Evolutionary conservation across 345 rosid species (phyloP).

Genomic region (Boechera divaricarpa): DNA sequence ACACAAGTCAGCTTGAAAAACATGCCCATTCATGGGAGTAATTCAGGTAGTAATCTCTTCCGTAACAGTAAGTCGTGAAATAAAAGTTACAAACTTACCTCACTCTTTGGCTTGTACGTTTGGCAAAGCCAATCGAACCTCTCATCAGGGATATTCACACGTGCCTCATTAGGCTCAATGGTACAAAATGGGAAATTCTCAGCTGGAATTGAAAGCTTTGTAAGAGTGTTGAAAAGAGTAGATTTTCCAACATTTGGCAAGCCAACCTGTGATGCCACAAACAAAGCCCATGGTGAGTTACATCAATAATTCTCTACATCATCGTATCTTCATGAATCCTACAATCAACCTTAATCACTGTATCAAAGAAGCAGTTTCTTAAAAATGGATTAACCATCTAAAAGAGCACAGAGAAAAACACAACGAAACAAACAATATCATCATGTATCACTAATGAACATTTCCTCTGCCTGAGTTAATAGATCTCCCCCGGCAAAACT

Average conservation of each 20-base stretch:
- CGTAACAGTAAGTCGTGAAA: background rate
- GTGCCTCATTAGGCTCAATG: conserved; percentile 96
- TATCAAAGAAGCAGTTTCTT: conserved; percentile 3
- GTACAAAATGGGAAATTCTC: conserved; percentile 99
- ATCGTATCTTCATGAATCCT: background rate
- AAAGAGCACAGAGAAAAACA: background rate
- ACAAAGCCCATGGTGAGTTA: conserved; percentile 3
- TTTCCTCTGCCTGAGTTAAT: conserved; percentile 6
- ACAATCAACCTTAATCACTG: conserved; percentile 5
- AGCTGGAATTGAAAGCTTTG: conserved; percentile 91
- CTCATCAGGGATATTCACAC: conserved; percentile 90
- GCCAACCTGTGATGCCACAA: conserved; percentile 69
- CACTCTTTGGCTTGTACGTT: conserved; percentile 81
- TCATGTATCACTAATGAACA: conserved; percentile 13
- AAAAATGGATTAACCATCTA: background rate
- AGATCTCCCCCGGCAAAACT: conserved; percentile 18
- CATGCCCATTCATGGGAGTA: background rate
- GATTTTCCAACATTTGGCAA: conserved; percentile 98
- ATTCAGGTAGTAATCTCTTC: background rate
- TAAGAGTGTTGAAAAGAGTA: conserved; percentile 94
- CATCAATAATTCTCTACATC: conserved; percentile 12
- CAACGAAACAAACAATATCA: background rate
- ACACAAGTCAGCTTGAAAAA: conserved; percentile 8
- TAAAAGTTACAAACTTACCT: conserved; percentile 49
- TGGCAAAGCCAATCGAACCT: conserved; percentile 95